phyloP scores from a whole-genome alignment of 2,329 filamentous ascomycete species.

The Calonectria pseudoturangicola region DNA sequence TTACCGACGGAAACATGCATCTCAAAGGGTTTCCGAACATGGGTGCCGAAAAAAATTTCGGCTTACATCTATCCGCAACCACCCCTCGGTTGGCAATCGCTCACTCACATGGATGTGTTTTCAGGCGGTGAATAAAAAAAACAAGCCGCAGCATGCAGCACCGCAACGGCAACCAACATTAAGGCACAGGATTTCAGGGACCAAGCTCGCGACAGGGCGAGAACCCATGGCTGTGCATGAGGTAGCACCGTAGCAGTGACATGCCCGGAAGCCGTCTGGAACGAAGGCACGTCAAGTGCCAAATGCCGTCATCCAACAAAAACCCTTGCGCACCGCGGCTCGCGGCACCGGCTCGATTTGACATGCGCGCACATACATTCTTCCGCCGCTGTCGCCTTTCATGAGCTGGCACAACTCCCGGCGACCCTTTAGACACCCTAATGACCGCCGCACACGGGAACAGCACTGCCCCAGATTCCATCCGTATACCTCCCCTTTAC shows the following conservation, averaged over 20 bases:
- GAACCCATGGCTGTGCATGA: conserved; percentile 21
- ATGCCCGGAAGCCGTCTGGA: conserved; percentile 28
- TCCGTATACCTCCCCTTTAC: conserved; percentile 1
- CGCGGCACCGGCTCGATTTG: not conserved
- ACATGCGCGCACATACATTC: not conserved
- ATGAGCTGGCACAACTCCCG: not conserved
- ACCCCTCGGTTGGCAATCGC: conserved; percentile 24
- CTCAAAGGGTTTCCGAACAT: conserved; percentile 31
- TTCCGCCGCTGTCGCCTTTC: not conserved
- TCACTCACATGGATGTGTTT: conserved; percentile 1
- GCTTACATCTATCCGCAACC: conserved; percentile 4
- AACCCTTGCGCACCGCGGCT: conserved; percentile 8
- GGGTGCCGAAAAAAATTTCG: conserved; percentile 26
- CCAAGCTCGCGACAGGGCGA: not conserved
- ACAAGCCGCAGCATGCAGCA: conserved; percentile 5
- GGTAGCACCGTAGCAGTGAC: conserved; percentile 23
- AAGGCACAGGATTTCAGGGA: conserved; percentile 21
- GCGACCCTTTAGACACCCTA: conserved; percentile 1
- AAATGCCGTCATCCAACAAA: conserved; percentile 22
- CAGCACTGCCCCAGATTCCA: conserved; percentile 16
- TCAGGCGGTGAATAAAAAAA: conserved; percentile 32
- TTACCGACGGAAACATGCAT: conserved; percentile 36
- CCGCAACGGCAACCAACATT: not conserved
- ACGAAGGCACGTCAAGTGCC: conserved; percentile 30
- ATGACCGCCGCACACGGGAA: conserved; percentile 18